Percentiles rank a stretch among this genome's conserved stretches.
phyloP scores from a whole-genome alignment of 2,329 filamentous ascomycete genomes.

The Cercospora zeina region DNA sequence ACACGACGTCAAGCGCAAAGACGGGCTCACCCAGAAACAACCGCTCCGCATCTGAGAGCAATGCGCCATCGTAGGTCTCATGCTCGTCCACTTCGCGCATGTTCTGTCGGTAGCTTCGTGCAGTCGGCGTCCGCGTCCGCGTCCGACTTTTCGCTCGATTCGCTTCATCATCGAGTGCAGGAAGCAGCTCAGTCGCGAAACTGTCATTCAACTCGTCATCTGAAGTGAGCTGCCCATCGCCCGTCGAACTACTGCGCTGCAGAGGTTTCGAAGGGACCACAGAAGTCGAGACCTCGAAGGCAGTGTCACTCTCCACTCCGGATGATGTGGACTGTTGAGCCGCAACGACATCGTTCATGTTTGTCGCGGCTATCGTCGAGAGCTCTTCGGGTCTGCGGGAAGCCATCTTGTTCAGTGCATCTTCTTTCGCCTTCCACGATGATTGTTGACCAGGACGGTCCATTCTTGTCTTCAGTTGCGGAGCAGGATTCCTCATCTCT shows the following conservation, averaged over 20 bases:
- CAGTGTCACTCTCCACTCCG: not conserved
- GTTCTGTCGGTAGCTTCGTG: slow-evolving; percentile 35
- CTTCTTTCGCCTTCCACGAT: slow-evolving; percentile 13
- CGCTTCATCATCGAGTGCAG: not conserved
- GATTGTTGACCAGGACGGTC: not conserved
- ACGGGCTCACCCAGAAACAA: slow-evolving; percentile 30
- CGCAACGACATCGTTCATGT: not conserved
- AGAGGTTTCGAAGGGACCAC: not conserved
- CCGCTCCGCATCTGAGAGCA: slow-evolving; percentile 33
- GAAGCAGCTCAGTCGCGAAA: slow-evolving; percentile 14
- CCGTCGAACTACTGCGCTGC: not conserved
- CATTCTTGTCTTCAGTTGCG: not conserved
- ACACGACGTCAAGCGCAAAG: not conserved
- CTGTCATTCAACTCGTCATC: slow-evolving; percentile 27
- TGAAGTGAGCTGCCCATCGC: not conserved
- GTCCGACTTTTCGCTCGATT: not conserved
- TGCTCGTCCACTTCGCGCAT: slow-evolving; percentile 35
- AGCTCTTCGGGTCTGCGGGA: not conserved
- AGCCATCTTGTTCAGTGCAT: not conserved
- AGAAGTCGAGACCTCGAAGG: not conserved
- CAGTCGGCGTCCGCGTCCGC: slow-evolving; percentile 12
- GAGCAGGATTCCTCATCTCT: not conserved
- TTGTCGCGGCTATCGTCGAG: not conserved
- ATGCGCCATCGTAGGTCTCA: slow-evolving; percentile 38
- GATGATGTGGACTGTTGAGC: not conserved